These are phyloP conservation scores for Pichia sp. DNA, from an alignment of 1,139 yeast species.

Conservation along the genomic window DNA sequence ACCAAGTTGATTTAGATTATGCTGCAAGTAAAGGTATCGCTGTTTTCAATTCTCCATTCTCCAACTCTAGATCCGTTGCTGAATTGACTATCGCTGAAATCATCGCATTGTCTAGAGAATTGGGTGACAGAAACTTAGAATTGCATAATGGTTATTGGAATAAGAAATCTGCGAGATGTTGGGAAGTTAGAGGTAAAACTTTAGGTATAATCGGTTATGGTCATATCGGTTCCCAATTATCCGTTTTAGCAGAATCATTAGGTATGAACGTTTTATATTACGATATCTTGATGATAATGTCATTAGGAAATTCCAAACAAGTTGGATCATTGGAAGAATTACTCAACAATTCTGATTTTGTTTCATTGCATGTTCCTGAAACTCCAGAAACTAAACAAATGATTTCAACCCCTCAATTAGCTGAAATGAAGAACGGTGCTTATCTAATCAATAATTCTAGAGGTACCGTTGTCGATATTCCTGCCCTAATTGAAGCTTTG, in stretches of 20 bases:
- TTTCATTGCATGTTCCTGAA: constrained; percentile 92
- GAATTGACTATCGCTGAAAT: constrained; percentile 95
- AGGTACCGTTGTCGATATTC: constrained; percentile 96
- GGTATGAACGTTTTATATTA: constrained; percentile 96
- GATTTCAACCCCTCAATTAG: constrained; percentile 84
- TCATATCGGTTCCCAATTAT: constrained; percentile 95
- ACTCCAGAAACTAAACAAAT: constrained; percentile 86
- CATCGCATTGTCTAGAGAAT: constrained; percentile 88
- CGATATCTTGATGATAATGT: constrained; percentile 89
- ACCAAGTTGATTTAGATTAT: constrained; percentile 87
- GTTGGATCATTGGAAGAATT: constrained; percentile 79
- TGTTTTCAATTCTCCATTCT: constrained; percentile 97
- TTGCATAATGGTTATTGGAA: constrained; percentile 98
- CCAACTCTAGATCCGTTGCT: constrained; percentile 97
- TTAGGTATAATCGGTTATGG: constrained; percentile 97
- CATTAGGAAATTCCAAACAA: constrained; percentile 95
- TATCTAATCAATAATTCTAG: constrained; percentile 93
- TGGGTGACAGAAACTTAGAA: constrained; percentile 95
- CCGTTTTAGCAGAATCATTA: constrained; percentile 94
- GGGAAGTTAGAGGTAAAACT: constrained; percentile 99
- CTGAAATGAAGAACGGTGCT: constrained; percentile 95
- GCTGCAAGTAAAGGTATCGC: constrained; percentile 95
- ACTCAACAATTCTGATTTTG: constrained; percentile 75
- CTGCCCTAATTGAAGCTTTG: constrained; percentile 87
- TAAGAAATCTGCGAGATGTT: constrained; percentile 88